phyloP scores from a whole-genome alignment of 1,284 basidiomycete species.

The Pisolithus thermaeus region DNA sequence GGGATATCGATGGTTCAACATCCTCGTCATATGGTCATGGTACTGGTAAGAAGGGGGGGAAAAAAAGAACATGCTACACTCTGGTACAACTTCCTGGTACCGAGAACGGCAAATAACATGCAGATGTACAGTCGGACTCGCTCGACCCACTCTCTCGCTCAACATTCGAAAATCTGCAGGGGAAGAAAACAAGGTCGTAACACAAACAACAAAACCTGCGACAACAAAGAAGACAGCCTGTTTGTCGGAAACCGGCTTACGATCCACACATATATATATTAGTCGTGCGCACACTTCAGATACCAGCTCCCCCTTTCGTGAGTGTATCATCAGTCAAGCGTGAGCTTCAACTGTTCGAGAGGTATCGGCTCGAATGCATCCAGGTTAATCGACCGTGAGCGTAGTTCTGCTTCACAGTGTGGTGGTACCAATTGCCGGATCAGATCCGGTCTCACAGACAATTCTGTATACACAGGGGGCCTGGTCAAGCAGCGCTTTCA shows the following conservation, averaged over 20 bases:
- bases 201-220: constrained; percentile 8
- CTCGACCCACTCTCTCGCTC: not conserved
- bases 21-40: not conserved
- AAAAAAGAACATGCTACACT: not conserved
- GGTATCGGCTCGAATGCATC: constrained; percentile 94
- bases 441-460: constrained; percentile 93
- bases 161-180: not conserved
- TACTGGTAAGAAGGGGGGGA: not conserved
- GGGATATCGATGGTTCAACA: not conserved
- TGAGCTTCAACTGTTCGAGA: constrained; percentile 85
- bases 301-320: constrained; percentile 25
- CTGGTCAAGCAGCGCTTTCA: not conserved
- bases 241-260: not conserved
- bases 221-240: not conserved
- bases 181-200: constrained; percentile 1
- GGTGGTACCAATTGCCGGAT: constrained; percentile 87
- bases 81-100: not conserved
- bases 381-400: constrained; percentile 80
- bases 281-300: constrained; percentile 31
- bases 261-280: constrained; percentile 20
- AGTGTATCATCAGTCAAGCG: constrained; percentile 63
- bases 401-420: constrained; percentile 86
- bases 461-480: constrained; percentile 49
- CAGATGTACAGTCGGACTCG: not conserved
- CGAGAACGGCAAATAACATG: not conserved